Evolutionary conservation across 345 rosid genomes (phyloP), one percentile per base, ranked within the genome.

Genomic region (Gossypium ekmanianum): DNA sequence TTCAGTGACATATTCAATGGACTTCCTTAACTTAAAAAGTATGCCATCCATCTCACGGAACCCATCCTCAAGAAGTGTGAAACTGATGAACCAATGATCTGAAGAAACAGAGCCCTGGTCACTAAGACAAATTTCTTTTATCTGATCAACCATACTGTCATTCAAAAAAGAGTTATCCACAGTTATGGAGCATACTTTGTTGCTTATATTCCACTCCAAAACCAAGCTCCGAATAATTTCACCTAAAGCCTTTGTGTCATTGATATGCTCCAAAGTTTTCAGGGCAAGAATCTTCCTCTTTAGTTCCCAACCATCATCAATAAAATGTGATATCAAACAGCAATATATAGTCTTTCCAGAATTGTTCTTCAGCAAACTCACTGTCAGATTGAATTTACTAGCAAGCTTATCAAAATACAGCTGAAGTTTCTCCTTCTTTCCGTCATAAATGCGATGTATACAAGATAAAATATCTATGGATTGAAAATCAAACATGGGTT

Each of bases 221-320:
- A 57, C 2, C 34, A 45, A 20, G 7, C 12, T 16, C 27, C 11
- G 3, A 48, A 45, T 3, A 26, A 13, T 26, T 16, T 12, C 27
- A 0, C 4, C 16, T 8, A 14, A 0, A 1, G 56, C 0, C 3
- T 22, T n/a, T 9, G 12, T 45, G 27, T 17, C 22, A 14, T 1
- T 5, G 1, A 2, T 11, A n/a, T 44, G 13, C 20, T 29, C 12
- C 26, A n/a, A 11, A 2, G 11, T 55, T 20, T 2, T 71, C 29
- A 74, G 47, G 22, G 2, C 41, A 61, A 74, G 9, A n/a, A 29
- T 50, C 59, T 61, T 74, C 12, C 0, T 11, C 61, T 48, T 27
- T 39, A 61, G 3, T 74, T 26, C 59, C 76, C 69, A 74, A 14
- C 6, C 0, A 29, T 74, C 48, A 51, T 74, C 70, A 45, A 45